Conservation (phyloP, 768 basidiomycete genomes). For the Rickenella mellea region DNA sequence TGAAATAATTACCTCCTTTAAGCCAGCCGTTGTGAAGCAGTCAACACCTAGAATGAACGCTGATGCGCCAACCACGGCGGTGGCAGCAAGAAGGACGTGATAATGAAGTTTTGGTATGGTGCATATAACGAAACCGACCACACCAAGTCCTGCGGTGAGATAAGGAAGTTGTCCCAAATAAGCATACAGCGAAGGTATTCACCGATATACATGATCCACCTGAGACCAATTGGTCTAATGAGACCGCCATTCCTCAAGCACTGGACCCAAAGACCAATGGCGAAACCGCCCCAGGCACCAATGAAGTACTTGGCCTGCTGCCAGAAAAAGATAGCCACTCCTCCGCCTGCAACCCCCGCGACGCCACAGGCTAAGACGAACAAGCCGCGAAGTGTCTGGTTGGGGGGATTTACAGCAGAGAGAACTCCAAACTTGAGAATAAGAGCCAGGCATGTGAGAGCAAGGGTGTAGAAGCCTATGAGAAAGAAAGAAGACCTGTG, state of each 20-base stretch:
- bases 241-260: slow-evolving; percentile 77
- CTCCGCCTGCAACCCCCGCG: slow-evolving; percentile 79
- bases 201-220: slow-evolving; percentile 91
- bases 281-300: slow-evolving; percentile 68
- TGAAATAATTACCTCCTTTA: slow-evolving; percentile 69
- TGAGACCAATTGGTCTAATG: slow-evolving; percentile 63
- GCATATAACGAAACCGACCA: slow-evolving; percentile 72
- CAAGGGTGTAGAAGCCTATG: slow-evolving; percentile 82
- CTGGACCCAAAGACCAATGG: slow-evolving; percentile 80
- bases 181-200: slow-evolving; percentile 14
- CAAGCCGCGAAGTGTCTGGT: slow-evolving; percentile 71
- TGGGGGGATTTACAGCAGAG: slow-evolving; percentile 75
- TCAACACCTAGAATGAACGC: slow-evolving; percentile 90
- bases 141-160: slow-evolving; percentile 45
- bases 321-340: slow-evolving; percentile 86
- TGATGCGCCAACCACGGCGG: slow-evolving; percentile 83
- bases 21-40: slow-evolving; percentile 83
- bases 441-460: slow-evolving; percentile 79
- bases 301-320: slow-evolving; percentile 76
- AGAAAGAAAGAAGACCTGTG: slow-evolving; percentile 88
- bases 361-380: slow-evolving; percentile 78
- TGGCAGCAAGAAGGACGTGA: slow-evolving; percentile 77
- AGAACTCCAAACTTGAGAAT: slow-evolving; percentile 84
- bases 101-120: slow-evolving; percentile 84
- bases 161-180: slow-evolving; percentile 10